These are phyloP conservation scores for Prunus mume DNA, from an alignment of 306 rosid genomes.

Conservation along the genomic window DNA sequence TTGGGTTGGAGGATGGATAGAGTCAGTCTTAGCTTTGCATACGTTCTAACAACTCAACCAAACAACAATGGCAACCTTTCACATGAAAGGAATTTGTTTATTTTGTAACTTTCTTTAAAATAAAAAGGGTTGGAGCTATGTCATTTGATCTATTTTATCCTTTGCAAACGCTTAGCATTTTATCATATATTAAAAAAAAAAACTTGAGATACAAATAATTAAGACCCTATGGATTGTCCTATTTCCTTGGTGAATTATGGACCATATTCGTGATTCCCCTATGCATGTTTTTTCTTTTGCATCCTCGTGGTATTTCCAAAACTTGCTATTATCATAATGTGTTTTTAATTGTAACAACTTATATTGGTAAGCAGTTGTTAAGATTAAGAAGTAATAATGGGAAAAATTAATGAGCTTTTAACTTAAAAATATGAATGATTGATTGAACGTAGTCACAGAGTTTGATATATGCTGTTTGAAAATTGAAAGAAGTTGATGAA, in stretches of 20 bases:
- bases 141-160: no score
- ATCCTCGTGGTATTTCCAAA: neutral
- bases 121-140: no score
- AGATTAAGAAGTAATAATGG: neutral
- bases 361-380: neutral
- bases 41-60: conserved; percentile 7
- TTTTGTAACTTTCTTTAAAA: neutral
- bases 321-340: neutral
- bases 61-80: neutral
- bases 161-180: no score
- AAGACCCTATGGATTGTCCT: neutral
- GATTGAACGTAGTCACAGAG: no score
- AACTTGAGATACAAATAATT: neutral
- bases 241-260: neutral
- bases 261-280: neutral
- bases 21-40: neutral
- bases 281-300: neutral
- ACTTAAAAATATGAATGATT: neutral
- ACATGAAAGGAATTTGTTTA: neutral
- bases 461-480: neutral
- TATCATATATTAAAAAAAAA: no score
- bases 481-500: neutral
- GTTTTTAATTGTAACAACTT: neutral
- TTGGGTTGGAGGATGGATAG: neutral
- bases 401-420: neutral